Evolutionary conservation across 139 green algal genomes (phyloP).

Genomic region (Haematococcus lacustris): DNA sequence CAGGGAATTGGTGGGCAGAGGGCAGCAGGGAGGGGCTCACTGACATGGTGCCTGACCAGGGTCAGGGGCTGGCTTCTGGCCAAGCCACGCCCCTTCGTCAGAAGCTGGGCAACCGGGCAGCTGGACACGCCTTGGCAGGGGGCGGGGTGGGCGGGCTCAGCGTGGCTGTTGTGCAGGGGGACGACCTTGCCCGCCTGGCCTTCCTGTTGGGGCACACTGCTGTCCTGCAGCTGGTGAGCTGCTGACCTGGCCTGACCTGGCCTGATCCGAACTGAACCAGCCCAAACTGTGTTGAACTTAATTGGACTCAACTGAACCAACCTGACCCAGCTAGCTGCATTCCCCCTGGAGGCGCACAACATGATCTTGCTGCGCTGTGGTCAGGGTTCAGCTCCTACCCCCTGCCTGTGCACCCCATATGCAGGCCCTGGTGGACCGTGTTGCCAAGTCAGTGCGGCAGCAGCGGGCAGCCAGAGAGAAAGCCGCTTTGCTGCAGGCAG

Average conservation of each 20-base stretch:
- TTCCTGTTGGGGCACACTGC: slow-evolving; percentile 67
- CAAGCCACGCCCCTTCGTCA: too few species aligned
- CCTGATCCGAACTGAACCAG: neutral
- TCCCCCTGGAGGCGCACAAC: neutral
- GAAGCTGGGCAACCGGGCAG: too few species aligned
- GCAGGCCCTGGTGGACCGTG: neutral
- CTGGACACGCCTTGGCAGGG: neutral
- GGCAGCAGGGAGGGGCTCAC: too few species aligned
- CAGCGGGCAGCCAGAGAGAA: neutral
- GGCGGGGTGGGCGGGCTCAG: neutral
- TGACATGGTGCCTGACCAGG: too few species aligned
- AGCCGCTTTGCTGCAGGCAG: neutral
- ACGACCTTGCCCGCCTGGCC: slow-evolving; percentile 51
- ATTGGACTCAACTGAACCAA: neutral
- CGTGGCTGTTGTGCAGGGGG: neutral
- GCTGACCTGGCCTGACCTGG: too few species aligned
- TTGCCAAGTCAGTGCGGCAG: neutral
- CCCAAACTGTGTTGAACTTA: neutral
- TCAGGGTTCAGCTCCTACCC: neutral
- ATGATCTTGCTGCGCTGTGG: neutral
- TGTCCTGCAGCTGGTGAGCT: slow-evolving; percentile 7
- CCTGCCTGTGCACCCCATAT: neutral
- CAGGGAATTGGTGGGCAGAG: too few species aligned
- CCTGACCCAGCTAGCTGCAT: neutral
- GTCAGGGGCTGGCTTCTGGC: too few species aligned